Evolutionary conservation across 345 rosid genomes (phyloP), one percentile per base, ranked within the genome.

Genomic region (Sisymbrium irio): DNA sequence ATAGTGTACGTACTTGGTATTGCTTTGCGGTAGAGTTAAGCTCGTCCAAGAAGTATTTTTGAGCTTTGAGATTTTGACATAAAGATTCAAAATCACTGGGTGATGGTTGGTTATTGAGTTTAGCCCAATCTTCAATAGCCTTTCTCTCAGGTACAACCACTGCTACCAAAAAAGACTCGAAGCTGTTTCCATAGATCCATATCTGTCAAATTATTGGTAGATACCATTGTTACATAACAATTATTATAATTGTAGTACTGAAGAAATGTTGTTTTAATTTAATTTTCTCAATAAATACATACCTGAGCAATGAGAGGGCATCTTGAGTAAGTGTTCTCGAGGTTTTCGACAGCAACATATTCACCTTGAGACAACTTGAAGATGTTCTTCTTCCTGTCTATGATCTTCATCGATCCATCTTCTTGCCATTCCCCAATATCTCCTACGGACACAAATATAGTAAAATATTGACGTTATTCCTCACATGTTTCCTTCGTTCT

Each of bases 361-460:
- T 95, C 99, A 19, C 97, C 97, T 76, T 95, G 97, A 18, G 97
- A 92, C 50, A 92, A 86, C 86, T 92, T 92, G 69, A 95, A 95
- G 66, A 95, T 92, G 82, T 94, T 94, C 90, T 91, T 91, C 39
- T 94, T 88, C 79, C 97, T 87, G 81, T 91, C 97, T 19, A 94
- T 86, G 54, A 94, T 87, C 82, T 94, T 94, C 96, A 94, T 77
- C 7, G 93, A 78, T 76, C 98, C 98, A 77, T 86, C 84, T 11
- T 86, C 82, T 78, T 91, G 96, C 97, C 85, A 81, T 67, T 94
- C 97, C 49, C 97, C 98, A 42, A 94, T 84, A 79, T 94, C 98
- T 64, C 98, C 98, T 93, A 75, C 46, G 39, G 10, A 30, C 0
- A 15, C 33, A 3, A 35, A 49, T 51, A 15, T 8, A 57, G 15